Evolutionary conservation across 257 asterid species (phyloP).

Genomic region (Plantago ovata): DNA sequence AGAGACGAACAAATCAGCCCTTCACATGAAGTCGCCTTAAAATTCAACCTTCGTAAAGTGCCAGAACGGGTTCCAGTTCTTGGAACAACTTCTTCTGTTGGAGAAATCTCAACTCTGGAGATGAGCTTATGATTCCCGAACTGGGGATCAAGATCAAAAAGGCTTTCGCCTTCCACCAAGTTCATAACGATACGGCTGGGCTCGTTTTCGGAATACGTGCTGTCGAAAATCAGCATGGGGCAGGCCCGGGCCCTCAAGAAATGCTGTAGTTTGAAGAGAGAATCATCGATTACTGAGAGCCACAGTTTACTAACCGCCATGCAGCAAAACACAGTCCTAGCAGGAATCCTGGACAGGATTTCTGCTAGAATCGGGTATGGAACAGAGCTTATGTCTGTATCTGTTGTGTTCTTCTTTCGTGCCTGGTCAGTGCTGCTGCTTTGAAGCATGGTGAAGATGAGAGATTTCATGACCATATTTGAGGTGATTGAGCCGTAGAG

Average conservation of each 20-base stretch:
- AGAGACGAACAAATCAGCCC: conserved; percentile 11
- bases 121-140: background rate
- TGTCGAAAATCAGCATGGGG: conserved; percentile 5
- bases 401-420: background rate
- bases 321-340: conserved; percentile 7
- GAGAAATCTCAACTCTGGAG: background rate
- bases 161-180: conserved; percentile 1
- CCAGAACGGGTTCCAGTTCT: background rate
- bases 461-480: too few relatives aligned
- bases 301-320: background rate
- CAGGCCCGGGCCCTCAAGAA: background rate
- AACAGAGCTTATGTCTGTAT: background rate
- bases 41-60: background rate
- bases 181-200: background rate
- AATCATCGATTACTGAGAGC: background rate
- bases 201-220: background rate
- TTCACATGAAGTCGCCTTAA: conserved; percentile 2
- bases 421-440: too few relatives aligned
- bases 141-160: background rate
- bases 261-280: background rate
- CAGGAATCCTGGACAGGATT: conserved; percentile 10
- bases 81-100: background rate
- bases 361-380: conserved; percentile 3
- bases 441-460: too few relatives aligned
- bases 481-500: too few relatives aligned